These are phyloP conservation scores for Yarrowia galli DNA, from an alignment of 1,139 yeast genomes.

Conservation along the genomic window DNA sequence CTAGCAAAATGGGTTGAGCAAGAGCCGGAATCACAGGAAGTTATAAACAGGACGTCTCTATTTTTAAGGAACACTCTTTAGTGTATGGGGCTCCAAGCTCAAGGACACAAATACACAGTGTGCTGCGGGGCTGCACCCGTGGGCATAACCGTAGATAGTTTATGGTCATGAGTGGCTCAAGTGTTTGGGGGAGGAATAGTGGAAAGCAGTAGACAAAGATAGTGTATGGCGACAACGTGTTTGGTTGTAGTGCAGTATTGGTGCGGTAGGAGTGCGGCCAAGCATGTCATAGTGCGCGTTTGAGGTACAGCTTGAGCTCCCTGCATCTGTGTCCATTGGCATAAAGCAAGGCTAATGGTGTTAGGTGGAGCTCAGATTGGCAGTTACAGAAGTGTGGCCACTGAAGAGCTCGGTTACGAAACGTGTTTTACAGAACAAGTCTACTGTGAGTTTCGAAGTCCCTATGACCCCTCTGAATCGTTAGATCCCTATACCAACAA, in stretches of 20 bases:
- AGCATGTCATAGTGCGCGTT: background rate
- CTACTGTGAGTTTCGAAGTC: too few relatives aligned
- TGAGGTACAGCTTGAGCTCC: background rate
- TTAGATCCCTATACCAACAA: too few relatives aligned
- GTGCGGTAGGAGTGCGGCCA: too few relatives aligned
- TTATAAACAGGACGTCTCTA: background rate
- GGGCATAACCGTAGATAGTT: conserved; percentile 20
- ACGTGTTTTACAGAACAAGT: too few relatives aligned
- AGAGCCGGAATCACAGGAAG: background rate
- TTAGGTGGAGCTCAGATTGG: too few relatives aligned
- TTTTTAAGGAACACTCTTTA: conserved; percentile 1
- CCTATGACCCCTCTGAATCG: too few relatives aligned
- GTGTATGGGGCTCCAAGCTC: conserved; percentile 5
- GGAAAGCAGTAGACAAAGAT: background rate
- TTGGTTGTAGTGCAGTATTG: background rate
- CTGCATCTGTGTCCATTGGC: background rate
- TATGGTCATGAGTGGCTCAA: too few relatives aligned
- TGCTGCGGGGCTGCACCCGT: background rate
- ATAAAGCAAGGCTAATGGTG: too few relatives aligned
- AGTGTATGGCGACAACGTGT: conserved; percentile 1
- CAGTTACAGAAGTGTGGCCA: too few relatives aligned
- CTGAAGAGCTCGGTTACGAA: too few relatives aligned
- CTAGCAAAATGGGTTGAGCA: too few relatives aligned
- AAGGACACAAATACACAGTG: background rate
- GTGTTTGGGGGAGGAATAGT: background rate